Conservation (phyloP, 148 eudicot species). For the Fagopyrum tataricum region DNA sequence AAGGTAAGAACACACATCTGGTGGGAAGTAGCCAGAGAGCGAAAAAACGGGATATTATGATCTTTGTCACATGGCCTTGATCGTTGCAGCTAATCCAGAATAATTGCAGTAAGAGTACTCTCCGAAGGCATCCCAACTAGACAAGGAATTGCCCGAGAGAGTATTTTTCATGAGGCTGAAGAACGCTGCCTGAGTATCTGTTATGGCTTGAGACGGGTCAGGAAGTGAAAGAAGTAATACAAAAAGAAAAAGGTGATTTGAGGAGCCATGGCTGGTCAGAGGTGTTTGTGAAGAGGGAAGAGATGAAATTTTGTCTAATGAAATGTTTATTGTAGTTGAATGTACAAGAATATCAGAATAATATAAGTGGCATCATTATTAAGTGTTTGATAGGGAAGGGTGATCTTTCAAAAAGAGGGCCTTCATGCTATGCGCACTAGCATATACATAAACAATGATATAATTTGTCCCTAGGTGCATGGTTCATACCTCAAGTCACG, state of each 20-base stretch:
- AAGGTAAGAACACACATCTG: constrained; percentile 55
- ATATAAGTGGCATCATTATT: constrained; percentile 8
- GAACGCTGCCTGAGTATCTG: constrained; percentile 39
- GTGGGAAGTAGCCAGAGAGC: constrained; percentile 57
- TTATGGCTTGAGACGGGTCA: constrained; percentile 19
- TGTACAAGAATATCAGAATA: constrained; percentile 22
- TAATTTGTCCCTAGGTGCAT: no score
- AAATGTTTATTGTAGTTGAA: constrained; percentile 27
- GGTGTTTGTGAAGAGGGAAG: constrained; percentile 7
- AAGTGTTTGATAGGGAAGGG: background rate
- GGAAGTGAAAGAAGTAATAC: constrained; percentile 24
- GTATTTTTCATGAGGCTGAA: constrained; percentile 54
- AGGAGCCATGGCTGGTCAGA: constrained; percentile 32
- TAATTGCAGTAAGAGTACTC: constrained; percentile 37
- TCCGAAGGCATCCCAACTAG: constrained; percentile 33
- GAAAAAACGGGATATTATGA: constrained; percentile 46
- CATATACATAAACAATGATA: background rate
- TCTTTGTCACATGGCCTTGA: constrained; percentile 33
- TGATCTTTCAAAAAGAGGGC: background rate
- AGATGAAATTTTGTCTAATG: constrained; percentile 11
- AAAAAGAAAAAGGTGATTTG: constrained; percentile 20
- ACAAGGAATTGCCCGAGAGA: constrained; percentile 39
- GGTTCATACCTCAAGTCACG: no score
- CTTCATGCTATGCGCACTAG: background rate
- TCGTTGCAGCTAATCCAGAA: constrained; percentile 48